Percentiles rank a stretch among this genome's conserved stretches.
phyloP scores from a whole-genome alignment of 768 basidiomycete genomes.

The Podaxis sp. region DNA sequence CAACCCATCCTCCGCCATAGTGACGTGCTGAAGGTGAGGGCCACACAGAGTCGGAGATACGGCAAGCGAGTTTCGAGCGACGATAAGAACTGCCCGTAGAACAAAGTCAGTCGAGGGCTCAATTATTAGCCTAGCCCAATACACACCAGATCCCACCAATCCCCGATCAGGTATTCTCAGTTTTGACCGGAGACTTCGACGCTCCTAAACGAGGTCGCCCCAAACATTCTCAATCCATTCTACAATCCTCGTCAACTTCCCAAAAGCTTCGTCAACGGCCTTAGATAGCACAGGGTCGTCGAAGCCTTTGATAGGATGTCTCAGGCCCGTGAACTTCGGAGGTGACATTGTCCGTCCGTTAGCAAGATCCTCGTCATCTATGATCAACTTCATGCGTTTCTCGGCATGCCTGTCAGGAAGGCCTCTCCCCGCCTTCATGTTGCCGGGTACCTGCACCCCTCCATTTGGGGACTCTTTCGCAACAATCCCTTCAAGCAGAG shows the following conservation, averaged over 20 bases:
- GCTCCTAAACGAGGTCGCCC: conserved; percentile 39
- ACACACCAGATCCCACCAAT: neutral
- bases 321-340: conserved; percentile 10
- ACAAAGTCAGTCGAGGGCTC: neutral
- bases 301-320: conserved; percentile 55
- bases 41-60: neutral
- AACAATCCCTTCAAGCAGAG: conserved; percentile 23
- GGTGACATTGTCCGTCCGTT: neutral
- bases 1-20: no score
- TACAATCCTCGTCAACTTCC: conserved; percentile 40
- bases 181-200: neutral
- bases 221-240: conserved; percentile 59
- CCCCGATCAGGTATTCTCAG: neutral
- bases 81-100: no score
- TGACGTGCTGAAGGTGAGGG: no score
- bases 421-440: conserved; percentile 36
- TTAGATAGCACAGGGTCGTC: conserved; percentile 58
- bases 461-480: neutral
- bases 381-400: conserved; percentile 23
- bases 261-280: conserved; percentile 41
- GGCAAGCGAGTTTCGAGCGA: neutral
- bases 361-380: conserved; percentile 11
- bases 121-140: neutral
- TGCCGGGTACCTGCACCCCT: conserved; percentile 26
- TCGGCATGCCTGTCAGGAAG: conserved; percentile 17